Base-by-base conservation (phyloP, 345 rosid species). In the Linum trigynum region DNA sequence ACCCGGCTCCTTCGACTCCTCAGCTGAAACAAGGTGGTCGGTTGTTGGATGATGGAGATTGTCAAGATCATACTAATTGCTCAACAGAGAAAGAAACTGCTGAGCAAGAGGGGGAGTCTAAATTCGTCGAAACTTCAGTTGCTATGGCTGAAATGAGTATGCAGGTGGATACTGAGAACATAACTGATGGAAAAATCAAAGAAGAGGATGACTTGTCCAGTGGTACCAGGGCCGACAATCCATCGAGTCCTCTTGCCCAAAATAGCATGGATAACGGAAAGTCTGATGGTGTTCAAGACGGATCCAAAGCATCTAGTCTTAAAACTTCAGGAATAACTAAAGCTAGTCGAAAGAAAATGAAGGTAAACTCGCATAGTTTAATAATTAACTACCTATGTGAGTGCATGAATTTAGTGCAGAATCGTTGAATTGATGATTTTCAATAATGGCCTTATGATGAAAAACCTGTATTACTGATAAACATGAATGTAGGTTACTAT, bases 1-100 rank as follows among this genome's bases (percentile, higher is more conserved):
- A 80, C 65, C 92, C 94, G 2, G 92, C 91, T 51, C 92, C 99
- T 71, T 82, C 92, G 23, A 90, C 97, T 15, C 97, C 96, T 0
- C 99, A 94, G 38, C 56, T 88, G 55, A 77, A 80, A 45, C 92
- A 78, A 59, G 87, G 74, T 64, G 79, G 61, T n/a, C 65, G 89
- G 63, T 78, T 84, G 68, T 59, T 81, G 58, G 92, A 88, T 35
- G 84, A 86, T 66, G 89, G 80, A 36, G 86, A 85, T 78, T 79
- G 86, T 77, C 89, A 82, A 69, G 95, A 88, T 50, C 83, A 84
- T 62, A 72, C 75, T 7, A 79, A 80, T 69, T 80, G 74, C 70
- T 84, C 78, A 1, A 74, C 71, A 45, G 96, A 87, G 61, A 89
- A 77, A 58, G 89, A 87, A 64, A 76, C 75, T 15, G 84, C 71